Conservation (phyloP, 2,329 filamentous ascomycete species). For the Arthrobotrys sinensis region DNA sequence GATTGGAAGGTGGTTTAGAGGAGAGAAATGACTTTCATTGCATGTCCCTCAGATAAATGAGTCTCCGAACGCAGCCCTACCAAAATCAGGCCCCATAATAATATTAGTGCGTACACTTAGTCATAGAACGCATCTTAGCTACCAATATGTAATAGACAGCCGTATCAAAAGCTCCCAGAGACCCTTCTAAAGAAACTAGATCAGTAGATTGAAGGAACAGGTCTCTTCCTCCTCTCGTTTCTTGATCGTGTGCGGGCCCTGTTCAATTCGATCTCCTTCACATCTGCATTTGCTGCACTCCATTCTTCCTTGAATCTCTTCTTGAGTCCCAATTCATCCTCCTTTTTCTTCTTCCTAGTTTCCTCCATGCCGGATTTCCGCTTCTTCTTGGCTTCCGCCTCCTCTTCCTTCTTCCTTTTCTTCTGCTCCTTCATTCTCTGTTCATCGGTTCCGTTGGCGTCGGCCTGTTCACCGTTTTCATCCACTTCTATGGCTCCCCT, state of each 20-base stretch:
- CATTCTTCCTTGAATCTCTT: neutral
- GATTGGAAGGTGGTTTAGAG: no score
- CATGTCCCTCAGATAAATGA: no score
- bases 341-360: neutral
- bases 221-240: neutral
- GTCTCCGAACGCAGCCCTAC: no score
- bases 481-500: neutral
- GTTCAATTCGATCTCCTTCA: neutral
- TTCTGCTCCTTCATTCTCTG: neutral
- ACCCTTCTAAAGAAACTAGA: no score
- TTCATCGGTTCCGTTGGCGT: neutral
- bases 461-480: neutral
- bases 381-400: neutral
- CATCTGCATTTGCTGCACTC: neutral
- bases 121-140: no score
- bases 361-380: no score
- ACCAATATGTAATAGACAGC: no score
- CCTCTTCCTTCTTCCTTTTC: neutral
- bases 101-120: no score
- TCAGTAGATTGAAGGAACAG: constrained; percentile 4
- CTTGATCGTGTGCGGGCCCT: neutral
- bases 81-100: no score
- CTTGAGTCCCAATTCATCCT: neutral
- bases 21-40: no score
- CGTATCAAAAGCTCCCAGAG: no score